A percentile compares a stretch with the other conserved stretches of the same genome.
These are phyloP conservation scores for Candolleomyces aberdarensis DNA, from an alignment of 768 basidiomycete species.

Conservation along the genomic window DNA sequence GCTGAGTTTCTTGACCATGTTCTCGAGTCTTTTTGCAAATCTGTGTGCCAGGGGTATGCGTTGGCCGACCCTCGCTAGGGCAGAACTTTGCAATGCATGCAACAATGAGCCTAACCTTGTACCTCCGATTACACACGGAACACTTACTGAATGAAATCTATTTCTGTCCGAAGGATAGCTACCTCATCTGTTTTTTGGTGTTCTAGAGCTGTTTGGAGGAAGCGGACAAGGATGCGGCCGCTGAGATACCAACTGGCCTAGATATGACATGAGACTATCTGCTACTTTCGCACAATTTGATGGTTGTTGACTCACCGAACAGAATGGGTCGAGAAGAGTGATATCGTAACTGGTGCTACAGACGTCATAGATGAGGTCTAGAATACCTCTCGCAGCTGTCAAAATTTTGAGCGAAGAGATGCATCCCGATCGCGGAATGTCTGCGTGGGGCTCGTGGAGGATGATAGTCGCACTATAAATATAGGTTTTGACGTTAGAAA, in stretches of 20 bases:
- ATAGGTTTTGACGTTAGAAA: not conserved
- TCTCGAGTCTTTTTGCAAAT: too few species aligned
- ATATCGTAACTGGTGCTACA: conserved; percentile 73
- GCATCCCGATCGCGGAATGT: conserved; percentile 54
- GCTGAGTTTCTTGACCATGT: too few species aligned
- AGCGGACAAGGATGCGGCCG: conserved; percentile 64
- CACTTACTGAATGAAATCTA: too few species aligned
- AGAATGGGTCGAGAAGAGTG: conserved; percentile 66
- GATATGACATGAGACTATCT: not conserved
- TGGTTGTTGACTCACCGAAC: conserved; percentile 43
- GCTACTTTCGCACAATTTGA: not conserved
- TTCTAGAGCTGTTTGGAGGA: conserved; percentile 61
- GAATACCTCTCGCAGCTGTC: conserved; percentile 58
- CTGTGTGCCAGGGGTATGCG: too few species aligned
- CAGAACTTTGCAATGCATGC: too few species aligned
- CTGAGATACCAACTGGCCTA: conserved; percentile 70
- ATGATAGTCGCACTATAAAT: conserved; percentile 57
- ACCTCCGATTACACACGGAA: too few species aligned
- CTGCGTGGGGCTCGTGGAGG: conserved; percentile 80
- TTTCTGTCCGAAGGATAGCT: too few species aligned
- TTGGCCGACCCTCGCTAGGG: too few species aligned
- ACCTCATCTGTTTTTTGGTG: conserved; percentile 43
- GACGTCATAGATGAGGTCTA: conserved; percentile 64
- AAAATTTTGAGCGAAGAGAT: conserved; percentile 69
- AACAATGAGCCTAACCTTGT: too few species aligned